Percentiles rank a stretch among this genome's conserved stretches.
Conservation (phyloP, 257 asterid genomes). For the Solanum paucissectum region DNA sequence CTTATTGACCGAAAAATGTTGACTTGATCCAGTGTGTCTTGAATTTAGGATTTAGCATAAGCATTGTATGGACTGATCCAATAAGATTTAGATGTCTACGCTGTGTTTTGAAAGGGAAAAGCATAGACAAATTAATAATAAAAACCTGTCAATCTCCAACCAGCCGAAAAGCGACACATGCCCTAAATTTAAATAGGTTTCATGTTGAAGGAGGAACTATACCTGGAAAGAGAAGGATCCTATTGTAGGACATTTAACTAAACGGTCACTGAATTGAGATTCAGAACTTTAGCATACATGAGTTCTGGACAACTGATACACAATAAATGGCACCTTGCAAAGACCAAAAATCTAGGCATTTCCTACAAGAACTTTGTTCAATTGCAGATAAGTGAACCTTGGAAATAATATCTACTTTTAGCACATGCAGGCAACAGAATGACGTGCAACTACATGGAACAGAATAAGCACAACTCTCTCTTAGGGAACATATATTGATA, state of each 20-base stretch:
- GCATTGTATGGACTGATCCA: background rate
- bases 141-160: background rate
- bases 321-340: background rate
- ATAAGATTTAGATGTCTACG: background rate
- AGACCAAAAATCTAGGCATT: background rate
- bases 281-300: background rate
- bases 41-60: background rate
- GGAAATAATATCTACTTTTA: background rate
- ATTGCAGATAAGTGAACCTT: background rate
- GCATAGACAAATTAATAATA: background rate
- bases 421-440: background rate
- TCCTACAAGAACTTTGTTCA: background rate
- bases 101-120: background rate
- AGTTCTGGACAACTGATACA: background rate
- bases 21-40: background rate
- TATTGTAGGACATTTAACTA: background rate
- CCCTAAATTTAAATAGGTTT: background rate
- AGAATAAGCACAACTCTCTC: background rate
- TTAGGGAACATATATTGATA: background rate
- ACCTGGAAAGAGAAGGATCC: background rate
- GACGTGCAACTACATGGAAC: background rate
- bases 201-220: background rate
- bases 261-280: background rate
- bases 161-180: background rate
- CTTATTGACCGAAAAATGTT: background rate